Percentiles rank a stretch among this genome's conserved stretches.
Conservation (phyloP, 2,329 filamentous ascomycete genomes). For the Arthrobotrys musiformis region DNA sequence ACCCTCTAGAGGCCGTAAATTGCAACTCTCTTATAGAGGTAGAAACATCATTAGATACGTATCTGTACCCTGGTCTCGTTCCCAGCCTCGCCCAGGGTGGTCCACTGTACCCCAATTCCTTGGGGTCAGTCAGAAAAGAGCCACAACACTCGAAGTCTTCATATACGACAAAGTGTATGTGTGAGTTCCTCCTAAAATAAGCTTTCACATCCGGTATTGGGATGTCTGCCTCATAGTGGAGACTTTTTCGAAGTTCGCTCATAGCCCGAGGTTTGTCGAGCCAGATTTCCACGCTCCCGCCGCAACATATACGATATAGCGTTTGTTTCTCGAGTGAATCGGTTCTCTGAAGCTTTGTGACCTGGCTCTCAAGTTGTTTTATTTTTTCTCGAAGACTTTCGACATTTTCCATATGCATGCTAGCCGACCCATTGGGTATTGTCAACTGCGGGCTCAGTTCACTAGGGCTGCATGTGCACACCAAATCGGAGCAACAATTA, state of each 20-base stretch:
- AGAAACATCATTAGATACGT: no score
- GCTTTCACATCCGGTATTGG: not conserved
- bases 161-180: not conserved
- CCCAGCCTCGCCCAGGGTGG: no score
- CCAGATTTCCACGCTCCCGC: not conserved
- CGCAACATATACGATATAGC: conserved; percentile 1
- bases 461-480: no score
- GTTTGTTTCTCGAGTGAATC: not conserved
- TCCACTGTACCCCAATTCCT: not conserved
- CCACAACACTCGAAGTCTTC: not conserved
- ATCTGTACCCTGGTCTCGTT: no score
- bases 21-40: no score
- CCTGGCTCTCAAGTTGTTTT: not conserved
- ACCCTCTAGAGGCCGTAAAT: not conserved
- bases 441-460: not conserved
- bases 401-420: no score
- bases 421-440: no score
- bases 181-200: not conserved
- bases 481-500: no score
- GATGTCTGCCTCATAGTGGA: not conserved
- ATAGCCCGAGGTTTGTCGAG: not conserved
- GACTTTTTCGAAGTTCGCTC: not conserved
- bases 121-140: no score
- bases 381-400: not conserved
- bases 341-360: not conserved